These are phyloP conservation scores for Geotrichum citri-aurantii DNA, from an alignment of 1,139 yeast species.

Conservation along the genomic window DNA sequence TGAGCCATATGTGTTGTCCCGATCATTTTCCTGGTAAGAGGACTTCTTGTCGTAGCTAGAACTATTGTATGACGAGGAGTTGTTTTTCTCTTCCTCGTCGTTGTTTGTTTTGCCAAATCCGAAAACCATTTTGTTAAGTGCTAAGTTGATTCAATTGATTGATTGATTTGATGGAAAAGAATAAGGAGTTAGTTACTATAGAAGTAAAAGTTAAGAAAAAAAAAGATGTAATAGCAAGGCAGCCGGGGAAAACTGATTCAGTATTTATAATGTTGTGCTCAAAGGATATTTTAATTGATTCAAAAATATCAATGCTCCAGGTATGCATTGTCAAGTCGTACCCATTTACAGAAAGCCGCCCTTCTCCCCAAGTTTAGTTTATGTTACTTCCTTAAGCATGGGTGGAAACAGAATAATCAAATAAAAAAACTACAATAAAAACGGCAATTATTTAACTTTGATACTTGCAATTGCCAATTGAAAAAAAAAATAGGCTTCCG, in stretches of 20 bases:
- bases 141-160: background rate
- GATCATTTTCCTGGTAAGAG: background rate
- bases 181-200: background rate
- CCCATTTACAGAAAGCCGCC: background rate
- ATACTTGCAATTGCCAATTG: too few species aligned
- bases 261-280: background rate
- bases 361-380: background rate
- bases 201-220: background rate
- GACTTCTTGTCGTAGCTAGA: background rate
- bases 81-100: constrained; percentile 17
- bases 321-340: background rate
- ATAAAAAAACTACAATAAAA: too few species aligned
- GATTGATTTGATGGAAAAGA: background rate
- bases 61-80: background rate
- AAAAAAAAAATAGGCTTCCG: too few species aligned
- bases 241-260: background rate
- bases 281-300: background rate
- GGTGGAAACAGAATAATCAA: background rate
- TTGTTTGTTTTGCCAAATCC: constrained; percentile 1
- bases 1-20: constrained; percentile 18
- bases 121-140: constrained; percentile 1
- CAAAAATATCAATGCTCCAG: background rate
- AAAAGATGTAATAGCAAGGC: too few species aligned
- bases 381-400: background rate
- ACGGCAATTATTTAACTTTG: too few species aligned